Evolutionary conservation across 2,329 filamentous ascomycete genomes (phyloP), one percentile per base, ranked within the genome.

Genomic region (Fusarium musae): DNA sequence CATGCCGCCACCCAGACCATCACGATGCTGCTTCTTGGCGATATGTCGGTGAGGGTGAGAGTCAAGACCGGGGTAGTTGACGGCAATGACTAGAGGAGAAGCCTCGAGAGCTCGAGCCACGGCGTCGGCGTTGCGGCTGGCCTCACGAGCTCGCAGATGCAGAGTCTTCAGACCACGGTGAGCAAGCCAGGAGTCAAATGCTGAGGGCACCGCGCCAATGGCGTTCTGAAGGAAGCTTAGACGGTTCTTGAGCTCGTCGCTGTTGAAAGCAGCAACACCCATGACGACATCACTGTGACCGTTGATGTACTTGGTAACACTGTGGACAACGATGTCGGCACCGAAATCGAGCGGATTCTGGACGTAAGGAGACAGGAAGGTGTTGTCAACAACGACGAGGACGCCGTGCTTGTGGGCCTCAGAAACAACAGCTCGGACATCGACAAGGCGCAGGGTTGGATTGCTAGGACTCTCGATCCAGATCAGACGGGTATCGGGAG

Each of bases 271-370:
- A 52, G 95, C 96, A 36, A 96, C 93, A 75, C 96, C 96, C 96
- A 99, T 99, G 78, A 98, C 92, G 13, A 99, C 96, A 82, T 99
- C 96, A 81, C 91, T 89, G 86, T 99, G 96, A 57, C 96, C 96
- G 83, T 98, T 98, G 86, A 99, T 98, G 85, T 98, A 99, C 86
- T 99, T 99, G 49, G 96, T 99, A 63, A 99, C 96, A 62, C 92
- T 95, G 88, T 98, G 96, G 47, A 98, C 93, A 75, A 98, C 96
- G 74, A 98, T 95, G 83, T 99, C 96, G 76, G 96, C 96, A 77
- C 96, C 96, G 81, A 96, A 94, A 80, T 97, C 92, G 63, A 99
- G 90, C 7, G 96, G 96, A 84, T 97, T 98, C 85, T 99, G 96
- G 53, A 99, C 89, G 82, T 98, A 99, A 37, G 96, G 96, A 70